Base-by-base conservation (phyloP, 2,329 filamentous ascomycete species). In the Diaporthe humulicola region DNA sequence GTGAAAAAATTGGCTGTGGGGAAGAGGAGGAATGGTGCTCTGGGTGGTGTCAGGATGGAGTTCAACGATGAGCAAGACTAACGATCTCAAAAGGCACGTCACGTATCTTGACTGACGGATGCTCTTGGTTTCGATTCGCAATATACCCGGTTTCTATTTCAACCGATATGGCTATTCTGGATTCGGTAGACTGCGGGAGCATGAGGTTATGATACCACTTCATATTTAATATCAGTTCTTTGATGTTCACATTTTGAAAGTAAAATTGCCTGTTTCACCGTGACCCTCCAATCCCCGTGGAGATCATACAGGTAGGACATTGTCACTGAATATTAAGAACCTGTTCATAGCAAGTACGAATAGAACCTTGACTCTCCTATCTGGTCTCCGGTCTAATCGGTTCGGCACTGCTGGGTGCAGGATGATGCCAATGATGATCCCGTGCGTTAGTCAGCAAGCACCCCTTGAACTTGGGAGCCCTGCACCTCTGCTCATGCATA, bases 161-260 rank as follows among this genome's bases (percentile, higher is more conserved):
- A 42, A 54, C 38, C 40, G 57, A 60, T 30, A 40, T 50, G 56
- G 69, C 58, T 64, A 48, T 67, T 36, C 25, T 64, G 73, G 30
- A 74, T 70, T 66, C 38, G 22, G 38, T 54, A 33, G 48, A 57
- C 42, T 22, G 36, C 30, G 25, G 30, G 15, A 54, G 42, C 50
- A 48, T 45, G 48, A 33, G 57, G 48, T 52, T 67, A 67, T 54
- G 73, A 71, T 74, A 71, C 73, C 73, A 56, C 72, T 40, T 69
- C 1, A 56, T 52, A 40, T 64, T 50, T 40, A 57, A 70, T 30
- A 38, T n/a, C 38, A 45, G 54, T 45, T 30, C 45, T 22, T 25
- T 42, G 28, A 25, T 36, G 42, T 50, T 50, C 30, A 52, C 8
- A 17, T 7, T 7, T 52, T n/a, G 19, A 25, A 3, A 67, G 30